A percentile compares a stretch with the other conserved stretches of the same genome.
Conservation (phyloP, 1,284 basidiomycete genomes). For the Heterobasidion parviporum region DNA sequence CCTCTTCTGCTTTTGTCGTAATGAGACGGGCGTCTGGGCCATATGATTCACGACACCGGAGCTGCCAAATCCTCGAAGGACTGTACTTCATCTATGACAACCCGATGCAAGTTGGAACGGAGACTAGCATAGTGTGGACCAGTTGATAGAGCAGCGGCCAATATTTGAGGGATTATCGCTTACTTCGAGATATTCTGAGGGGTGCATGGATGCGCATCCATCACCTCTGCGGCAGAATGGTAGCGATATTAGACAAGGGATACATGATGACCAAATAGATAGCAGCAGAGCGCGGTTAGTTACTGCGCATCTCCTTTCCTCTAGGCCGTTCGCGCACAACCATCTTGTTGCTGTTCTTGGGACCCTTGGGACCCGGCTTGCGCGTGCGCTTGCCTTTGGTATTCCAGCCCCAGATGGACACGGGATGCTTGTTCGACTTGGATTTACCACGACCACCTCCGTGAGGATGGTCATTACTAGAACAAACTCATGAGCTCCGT, state of each 20-base stretch:
- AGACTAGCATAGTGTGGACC: no score
- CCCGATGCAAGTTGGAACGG: no score
- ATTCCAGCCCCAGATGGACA: slow-evolving; percentile 87
- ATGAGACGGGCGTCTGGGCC: no score
- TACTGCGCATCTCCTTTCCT: slow-evolving; percentile 61
- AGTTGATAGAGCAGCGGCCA: no score
- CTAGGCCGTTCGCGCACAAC: slow-evolving; percentile 85
- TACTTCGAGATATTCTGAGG: no score
- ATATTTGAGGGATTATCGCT: no score
- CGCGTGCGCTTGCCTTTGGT: slow-evolving; percentile 91
- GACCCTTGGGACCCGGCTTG: slow-evolving; percentile 79
- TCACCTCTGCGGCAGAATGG: no score
- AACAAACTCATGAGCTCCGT: not conserved
- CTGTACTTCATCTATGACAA: no score
- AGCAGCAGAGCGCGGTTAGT: not conserved
- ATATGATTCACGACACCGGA: no score
- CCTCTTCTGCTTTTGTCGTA: no score
- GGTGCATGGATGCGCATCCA: no score
- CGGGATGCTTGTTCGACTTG: slow-evolving; percentile 91
- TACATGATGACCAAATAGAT: not conserved
- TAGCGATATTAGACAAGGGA: not conserved
- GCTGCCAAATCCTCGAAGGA: no score
- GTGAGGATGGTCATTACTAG: slow-evolving; percentile 87
- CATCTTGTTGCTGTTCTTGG: slow-evolving; percentile 91
- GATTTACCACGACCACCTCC: slow-evolving; percentile 98